phyloP scores from a whole-genome alignment of 768 basidiomycete species.

The Arthromyces matolae region DNA sequence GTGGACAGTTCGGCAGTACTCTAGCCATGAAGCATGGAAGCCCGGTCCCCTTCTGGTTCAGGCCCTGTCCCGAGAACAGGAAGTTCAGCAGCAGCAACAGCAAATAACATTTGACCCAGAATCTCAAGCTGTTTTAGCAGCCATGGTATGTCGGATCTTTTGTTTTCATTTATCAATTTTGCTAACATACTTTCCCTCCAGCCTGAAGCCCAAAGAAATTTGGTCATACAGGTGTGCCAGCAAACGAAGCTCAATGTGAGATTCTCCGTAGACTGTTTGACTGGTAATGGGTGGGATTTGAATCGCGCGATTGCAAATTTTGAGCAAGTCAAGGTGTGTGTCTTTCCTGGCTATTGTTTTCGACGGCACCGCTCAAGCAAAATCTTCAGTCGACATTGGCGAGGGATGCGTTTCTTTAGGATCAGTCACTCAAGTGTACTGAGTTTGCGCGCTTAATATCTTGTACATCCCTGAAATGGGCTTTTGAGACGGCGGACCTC shows the following conservation, averaged over 20 bases:
- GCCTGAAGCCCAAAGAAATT: slow-evolving; percentile 67
- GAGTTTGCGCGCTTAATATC: background rate
- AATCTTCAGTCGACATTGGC: slow-evolving; percentile 41
- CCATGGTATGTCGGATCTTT: slow-evolving; percentile 49
- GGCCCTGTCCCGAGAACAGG: slow-evolving; percentile 31
- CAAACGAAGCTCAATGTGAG: slow-evolving; percentile 76
- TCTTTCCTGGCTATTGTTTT: slow-evolving; percentile 2
- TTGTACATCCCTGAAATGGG: background rate
- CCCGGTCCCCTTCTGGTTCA: slow-evolving; percentile 74
- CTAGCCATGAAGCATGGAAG: slow-evolving; percentile 75
- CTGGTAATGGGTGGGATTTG: slow-evolving; percentile 82
- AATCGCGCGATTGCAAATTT: slow-evolving; percentile 81
- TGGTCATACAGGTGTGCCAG: slow-evolving; percentile 67
- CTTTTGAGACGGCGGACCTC: background rate
- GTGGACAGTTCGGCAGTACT: slow-evolving; percentile 78
- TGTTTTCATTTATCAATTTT: background rate
- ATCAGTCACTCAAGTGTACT: background rate
- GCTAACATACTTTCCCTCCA: slow-evolving; percentile 24
- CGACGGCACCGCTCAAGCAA: slow-evolving; percentile 21
- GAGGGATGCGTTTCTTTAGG: slow-evolving; percentile 52
- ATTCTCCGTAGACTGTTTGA: slow-evolving; percentile 82
- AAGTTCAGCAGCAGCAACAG: slow-evolving; percentile 27
- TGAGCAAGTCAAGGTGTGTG: slow-evolving; percentile 78
- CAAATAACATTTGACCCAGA: slow-evolving; percentile 40
- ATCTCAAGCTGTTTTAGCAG: slow-evolving; percentile 49